Evolutionary conservation across 805 yeast species (phyloP), one percentile per base, ranked within the genome.

Genomic region (Monosporozyma unispora): DNA sequence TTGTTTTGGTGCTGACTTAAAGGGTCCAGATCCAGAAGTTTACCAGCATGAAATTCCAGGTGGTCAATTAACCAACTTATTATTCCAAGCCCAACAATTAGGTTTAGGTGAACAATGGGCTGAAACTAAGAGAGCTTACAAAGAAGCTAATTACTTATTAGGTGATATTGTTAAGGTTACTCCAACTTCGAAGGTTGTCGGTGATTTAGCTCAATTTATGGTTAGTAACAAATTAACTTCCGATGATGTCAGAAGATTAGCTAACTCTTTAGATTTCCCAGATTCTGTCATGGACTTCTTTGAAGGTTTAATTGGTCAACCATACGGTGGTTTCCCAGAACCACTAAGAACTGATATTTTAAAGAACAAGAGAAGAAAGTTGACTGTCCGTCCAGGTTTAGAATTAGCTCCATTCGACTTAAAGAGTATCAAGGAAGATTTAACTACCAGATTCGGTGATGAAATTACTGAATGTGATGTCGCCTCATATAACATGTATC

Each of bases 301-400:
- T 79, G 96, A 93, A 76, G 99, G 99, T 61, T 79, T 93, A 68
- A 93, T 93, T 87, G 99, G 99, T 67, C 93, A 93, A 58, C 99
- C 99, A 64, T 88, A 87, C 67, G 99, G 99, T 58, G 99, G 99
- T 8, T 93, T 93, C 96, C 99, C 99, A 52, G 99, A 93, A 73
- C 99, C 99, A 38, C 77, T 93, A 70, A 83, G 99, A 73, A 77
- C 96, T 38, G 87, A 90, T 69, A 79, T 93, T 54, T 80, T 93
- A 64, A 81, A 82, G 62, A 95, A 90, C 68, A 89, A 89, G 82
- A 85, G 99, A 74, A 82, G 86, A 72, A 88, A 88, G 72, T 79
- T 93, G 70, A 79, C 81, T 54, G 73, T 76, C 58, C 83, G 99
- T 72, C 99, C 99, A 42, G 99, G 99, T 55, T 79, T 91, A 66